phyloP scores from a whole-genome alignment of 257 asterid species.

The Thymus quinquecostatus region DNA sequence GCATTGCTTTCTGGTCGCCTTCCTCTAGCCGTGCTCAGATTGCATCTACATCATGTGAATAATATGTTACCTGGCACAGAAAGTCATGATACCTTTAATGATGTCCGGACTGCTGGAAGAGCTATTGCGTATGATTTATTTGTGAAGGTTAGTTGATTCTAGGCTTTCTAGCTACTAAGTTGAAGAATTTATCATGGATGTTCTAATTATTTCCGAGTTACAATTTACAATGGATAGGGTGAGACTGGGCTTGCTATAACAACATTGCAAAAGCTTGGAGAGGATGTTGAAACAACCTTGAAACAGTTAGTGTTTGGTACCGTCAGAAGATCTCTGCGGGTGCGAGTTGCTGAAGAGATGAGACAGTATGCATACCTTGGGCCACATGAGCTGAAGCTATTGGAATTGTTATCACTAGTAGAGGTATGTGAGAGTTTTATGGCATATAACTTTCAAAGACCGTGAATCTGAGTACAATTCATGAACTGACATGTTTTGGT shows the following conservation, averaged over 20 bases:
- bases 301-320: constrained; percentile 86
- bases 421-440: constrained; percentile 66
- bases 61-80: constrained; percentile 60
- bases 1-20: constrained; percentile 94
- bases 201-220: constrained; percentile 34
- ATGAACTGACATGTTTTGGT: not conserved
- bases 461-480: constrained; percentile 11
- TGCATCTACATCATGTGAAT: constrained; percentile 77
- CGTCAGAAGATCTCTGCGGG: constrained; percentile 84
- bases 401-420: constrained; percentile 77
- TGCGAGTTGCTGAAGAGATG: constrained; percentile 81
- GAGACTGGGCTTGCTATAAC: constrained; percentile 87
- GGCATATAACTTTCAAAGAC: constrained; percentile 33
- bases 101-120: constrained; percentile 87
- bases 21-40: constrained; percentile 93
- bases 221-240: constrained; percentile 61
- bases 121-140: constrained; percentile 87
- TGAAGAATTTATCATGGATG: constrained; percentile 21
- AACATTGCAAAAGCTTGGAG: constrained; percentile 96
- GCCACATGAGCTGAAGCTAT: constrained; percentile 69
- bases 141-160: constrained; percentile 65
- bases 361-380: constrained; percentile 69
- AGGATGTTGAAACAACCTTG: constrained; percentile 80
- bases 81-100: constrained; percentile 75
- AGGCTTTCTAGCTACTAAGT: constrained; percentile 9